Evolutionary conservation across 257 asterid species (phyloP), one percentile per base, ranked within the genome.

Genomic region (Lycium ferocissimum): DNA sequence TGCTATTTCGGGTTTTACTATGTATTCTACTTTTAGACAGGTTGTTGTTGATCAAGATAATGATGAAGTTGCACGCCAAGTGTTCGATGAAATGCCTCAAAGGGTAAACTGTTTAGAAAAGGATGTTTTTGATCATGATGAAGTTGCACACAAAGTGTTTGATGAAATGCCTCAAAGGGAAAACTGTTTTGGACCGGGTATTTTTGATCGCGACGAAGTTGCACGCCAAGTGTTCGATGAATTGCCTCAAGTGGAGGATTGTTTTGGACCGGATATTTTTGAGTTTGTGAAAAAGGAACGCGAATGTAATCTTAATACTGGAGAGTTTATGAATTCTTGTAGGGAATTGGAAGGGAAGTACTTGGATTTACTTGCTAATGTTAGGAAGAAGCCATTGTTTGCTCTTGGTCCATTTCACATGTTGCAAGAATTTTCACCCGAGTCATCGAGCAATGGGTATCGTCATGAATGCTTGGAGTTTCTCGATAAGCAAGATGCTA

Each of bases 401-500:
- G 81, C 43, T 49, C 62, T 49, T 75, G 81, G 62, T 49, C 81
- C 81, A 22, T 49, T 75, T 49, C 81, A 75, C 20, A 12, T 49
- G 81, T 6, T 75, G 59, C 43, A 2, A 6, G 62, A 12, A 3
- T 75, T 26, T 26, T 26, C 17, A 75, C 43, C 4, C n/a, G 59
- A 49, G 20, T 73, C 61, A 22, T 6, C 20, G 10, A 6, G 20
- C 3, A 51, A 49, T 20, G 47, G 40, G 11, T 1, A 11, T 73
- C 43, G 61, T n/a, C 61, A 73, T 2, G 20, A 47, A 35, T 73
- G 81, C n/a, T 11, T 73, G n/a, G 20, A 73, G 7, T 73, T 73
- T 73, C 61, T 73, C 10, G 20, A 73, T 0, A 38, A 47, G 20
- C 81, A 73, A 12, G 81, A 20, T 12, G 38, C 12, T 45, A 26